A percentile compares a stretch with the other conserved stretches of the same genome.
phyloP scores from a whole-genome alignment of 345 rosid species.

The Boechera stricta region DNA sequence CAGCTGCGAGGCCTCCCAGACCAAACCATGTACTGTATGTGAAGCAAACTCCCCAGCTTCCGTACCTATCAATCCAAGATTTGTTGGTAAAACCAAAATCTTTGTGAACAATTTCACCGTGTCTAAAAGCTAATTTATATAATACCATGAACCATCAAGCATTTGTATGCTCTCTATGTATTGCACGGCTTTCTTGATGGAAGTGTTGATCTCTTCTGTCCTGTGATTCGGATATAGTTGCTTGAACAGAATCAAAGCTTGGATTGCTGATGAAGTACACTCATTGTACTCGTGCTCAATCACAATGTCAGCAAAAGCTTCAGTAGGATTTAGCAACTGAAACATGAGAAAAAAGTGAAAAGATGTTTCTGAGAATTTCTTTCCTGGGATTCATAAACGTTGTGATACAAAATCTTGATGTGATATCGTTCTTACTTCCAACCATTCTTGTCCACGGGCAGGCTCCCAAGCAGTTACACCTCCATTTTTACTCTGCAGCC shows the following conservation, averaged over 20 bases:
- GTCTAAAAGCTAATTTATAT: constrained; percentile 6
- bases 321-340: constrained; percentile 59
- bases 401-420: neutral
- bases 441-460: constrained; percentile 44
- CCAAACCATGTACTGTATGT: constrained; percentile 48
- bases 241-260: constrained; percentile 51
- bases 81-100: constrained; percentile 11
- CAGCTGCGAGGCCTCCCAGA: constrained; percentile 48
- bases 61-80: constrained; percentile 42
- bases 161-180: constrained; percentile 48
- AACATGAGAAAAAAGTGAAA: neutral
- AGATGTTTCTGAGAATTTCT: constrained; percentile 1
- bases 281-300: constrained; percentile 60
- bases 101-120: constrained; percentile 17
- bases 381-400: neutral
- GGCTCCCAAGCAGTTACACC: constrained; percentile 52
- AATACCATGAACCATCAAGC: constrained; percentile 57
- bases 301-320: constrained; percentile 54
- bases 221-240: constrained; percentile 50
- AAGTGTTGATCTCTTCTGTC: constrained; percentile 47
- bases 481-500: constrained; percentile 46
- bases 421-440: constrained; percentile 41
- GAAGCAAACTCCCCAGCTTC: constrained; percentile 52
- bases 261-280: constrained; percentile 56
- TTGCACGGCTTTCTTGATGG: constrained; percentile 41